Evolutionary conservation across 441 rosid species (phyloP), one percentile per base, ranked within the genome.

Genomic region (Pelargonium australe): DNA sequence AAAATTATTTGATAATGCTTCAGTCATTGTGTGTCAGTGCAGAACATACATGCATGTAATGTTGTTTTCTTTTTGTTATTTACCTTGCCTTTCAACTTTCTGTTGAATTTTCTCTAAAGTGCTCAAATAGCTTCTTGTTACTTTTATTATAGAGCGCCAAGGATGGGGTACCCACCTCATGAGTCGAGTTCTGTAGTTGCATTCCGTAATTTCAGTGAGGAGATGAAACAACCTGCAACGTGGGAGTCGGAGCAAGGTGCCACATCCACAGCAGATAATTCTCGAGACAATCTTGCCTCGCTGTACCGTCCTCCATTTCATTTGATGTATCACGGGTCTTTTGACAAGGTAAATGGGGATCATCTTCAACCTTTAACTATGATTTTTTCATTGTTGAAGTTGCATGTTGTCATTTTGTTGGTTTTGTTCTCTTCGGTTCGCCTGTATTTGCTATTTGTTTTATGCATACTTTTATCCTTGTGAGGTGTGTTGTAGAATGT

Each of bases 251-350:
- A 89, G 19, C 86, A 84, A 74, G 90, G 90, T 49, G 77, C 82
- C 69, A 78, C 97, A 71, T 89, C 97, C 66, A 67, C 87, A 0
- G 76, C 89, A 19, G 89, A 90, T 44, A 79, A 78, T 64, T 70
- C 90, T 74, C 89, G 91, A 14, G 95, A 89, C 75, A 89, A 90
- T 84, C 88, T 95, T 72, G 98, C 98, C 73, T 84, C 98, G 19
- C 79, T 95, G 60, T 95, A 90, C 67, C 91, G 98, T 12, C 99
- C 98, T 73, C 99, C 97, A 53, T 87, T 85, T 67, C 89, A 85
- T 77, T 73, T 95, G 68, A 90, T 95, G 95, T 85, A 77, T 65
- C 85, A 81, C 1, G 98, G 99, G 41, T 84, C 99, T 13, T 95
- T 95, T 80, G 99, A 95, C 75, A 87, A 90, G 96, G 98, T 88